Base-by-base conservation (phyloP, 2,329 filamentous ascomycete genomes). In the Tolypocladium cylindrosporum region DNA sequence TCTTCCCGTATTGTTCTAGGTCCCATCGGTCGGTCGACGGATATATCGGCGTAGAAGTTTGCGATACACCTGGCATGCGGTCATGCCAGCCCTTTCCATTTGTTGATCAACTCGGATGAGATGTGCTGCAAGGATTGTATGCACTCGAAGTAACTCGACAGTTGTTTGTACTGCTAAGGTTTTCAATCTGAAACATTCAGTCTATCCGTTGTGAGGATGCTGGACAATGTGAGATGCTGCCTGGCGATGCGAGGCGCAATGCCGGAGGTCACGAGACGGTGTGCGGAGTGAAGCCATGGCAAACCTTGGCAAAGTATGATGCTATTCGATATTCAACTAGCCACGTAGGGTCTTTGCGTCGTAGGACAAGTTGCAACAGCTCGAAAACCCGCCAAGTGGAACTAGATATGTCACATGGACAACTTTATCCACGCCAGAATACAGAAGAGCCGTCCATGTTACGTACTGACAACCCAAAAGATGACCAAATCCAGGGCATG, bases 1-100 rank as follows among this genome's bases (percentile, higher is more conserved):
- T 63, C 59, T 64, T 58, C 60, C 51, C 55, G 53, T 60, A 45
- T 56, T 56, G 36, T 59, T 58, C 56, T 62, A 62, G 57, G 60
- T 62, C 60, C 61, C 61, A 63, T 61, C 62, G 56, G 63, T 62
- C 60, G 57, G 54, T 63, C 57, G 57, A 57, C 40, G 57, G 55
- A 54, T 59, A 54, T 62, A 61, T 62, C 63, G 64, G 61, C 65
- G 64, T 65, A 68, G 61, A 62, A 61, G 56, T 52, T 54, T 48
- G 41, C 52, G 34, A 58, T 45, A 39, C 55, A 54, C 45, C 45
- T 55, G 58, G 57, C 57, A 57, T 45, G 34, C n/a, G 42, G 57
- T 45, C 50, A 43, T 50, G 40, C 45, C 52, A 48, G 37, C 56
- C 39, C 24, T 24, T 50, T 48, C 48, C 56, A 27, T 34, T 55